These are phyloP conservation scores for Solanum dulcamara DNA, from an alignment of 257 asterid species.

Conservation along the genomic window DNA sequence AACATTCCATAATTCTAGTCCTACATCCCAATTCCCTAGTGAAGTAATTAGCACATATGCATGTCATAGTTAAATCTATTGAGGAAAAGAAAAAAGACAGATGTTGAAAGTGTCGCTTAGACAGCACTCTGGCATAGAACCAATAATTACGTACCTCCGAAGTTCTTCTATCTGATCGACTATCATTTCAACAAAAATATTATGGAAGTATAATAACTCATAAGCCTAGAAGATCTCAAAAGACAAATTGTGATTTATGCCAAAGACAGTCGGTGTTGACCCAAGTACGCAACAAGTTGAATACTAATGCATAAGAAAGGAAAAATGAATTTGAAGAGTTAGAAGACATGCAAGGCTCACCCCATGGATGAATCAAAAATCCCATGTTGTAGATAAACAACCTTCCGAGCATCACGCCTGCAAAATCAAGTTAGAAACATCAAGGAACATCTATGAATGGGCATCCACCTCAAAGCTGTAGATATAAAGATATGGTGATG, in stretches of 20 bases:
- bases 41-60: neutral
- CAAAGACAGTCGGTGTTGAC: neutral
- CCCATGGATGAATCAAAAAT: slow-evolving; percentile 97
- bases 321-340: neutral
- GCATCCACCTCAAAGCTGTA: neutral
- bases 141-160: neutral
- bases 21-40: neutral
- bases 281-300: neutral
- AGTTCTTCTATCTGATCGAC: neutral
- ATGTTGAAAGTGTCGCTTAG: neutral
- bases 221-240: neutral
- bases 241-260: neutral
- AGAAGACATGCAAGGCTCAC: slow-evolving; percentile 31
- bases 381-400: slow-evolving; percentile 94
- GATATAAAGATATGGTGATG: neutral
- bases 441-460: neutral
- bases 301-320: neutral
- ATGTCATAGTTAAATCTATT: neutral
- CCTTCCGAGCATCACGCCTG: slow-evolving; percentile 87
- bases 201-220: neutral
- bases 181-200: neutral
- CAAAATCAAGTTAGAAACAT: slow-evolving; percentile 15
- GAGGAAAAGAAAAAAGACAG: neutral
- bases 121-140: neutral
- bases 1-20: neutral